Percentiles rank a stretch among this genome's conserved stretches.
Conservation (phyloP, 2,329 filamentous ascomycete species). For the Sordariomycetes sp. region DNA sequence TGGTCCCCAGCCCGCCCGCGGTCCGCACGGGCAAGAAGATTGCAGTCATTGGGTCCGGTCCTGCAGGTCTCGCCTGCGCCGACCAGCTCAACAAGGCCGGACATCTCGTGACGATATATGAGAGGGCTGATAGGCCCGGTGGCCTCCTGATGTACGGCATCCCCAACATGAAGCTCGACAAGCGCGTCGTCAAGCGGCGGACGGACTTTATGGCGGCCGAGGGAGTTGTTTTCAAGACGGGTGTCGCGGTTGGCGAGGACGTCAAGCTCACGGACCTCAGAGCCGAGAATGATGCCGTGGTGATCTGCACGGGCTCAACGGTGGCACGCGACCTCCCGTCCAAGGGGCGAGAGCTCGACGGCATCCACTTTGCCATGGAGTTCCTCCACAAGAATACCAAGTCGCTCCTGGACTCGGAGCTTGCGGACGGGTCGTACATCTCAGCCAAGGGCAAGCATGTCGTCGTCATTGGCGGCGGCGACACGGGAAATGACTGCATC, state of each 20-base stretch:
- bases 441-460: constrained; percentile 93
- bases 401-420: constrained; percentile 83
- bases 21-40: constrained; percentile 78
- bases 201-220: constrained; percentile 91
- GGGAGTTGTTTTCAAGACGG: constrained; percentile 71
- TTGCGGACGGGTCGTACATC: constrained; percentile 75
- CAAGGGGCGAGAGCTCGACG: constrained; percentile 73
- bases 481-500: constrained; percentile 96
- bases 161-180: constrained; percentile 99
- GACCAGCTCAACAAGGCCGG: constrained; percentile 93
- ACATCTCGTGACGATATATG: constrained; percentile 79
- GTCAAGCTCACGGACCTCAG: constrained; percentile 61
- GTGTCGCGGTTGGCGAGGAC: constrained; percentile 65
- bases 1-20: constrained; percentile 69
- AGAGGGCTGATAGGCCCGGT: constrained; percentile 81
- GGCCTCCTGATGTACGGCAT: constrained; percentile 97
- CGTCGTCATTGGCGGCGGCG: constrained; percentile 92
- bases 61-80: constrained; percentile 76
- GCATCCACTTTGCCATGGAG: constrained; percentile 94
- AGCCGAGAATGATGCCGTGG: constrained; percentile 64
- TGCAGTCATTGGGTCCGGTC: constrained; percentile 83
- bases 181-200: constrained; percentile 89
- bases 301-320: constrained; percentile 86
- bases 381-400: constrained; percentile 97
- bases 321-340: constrained; percentile 88